Conservation (phyloP, 805 yeast genomes). For the Candida namnaoensis region DNA sequence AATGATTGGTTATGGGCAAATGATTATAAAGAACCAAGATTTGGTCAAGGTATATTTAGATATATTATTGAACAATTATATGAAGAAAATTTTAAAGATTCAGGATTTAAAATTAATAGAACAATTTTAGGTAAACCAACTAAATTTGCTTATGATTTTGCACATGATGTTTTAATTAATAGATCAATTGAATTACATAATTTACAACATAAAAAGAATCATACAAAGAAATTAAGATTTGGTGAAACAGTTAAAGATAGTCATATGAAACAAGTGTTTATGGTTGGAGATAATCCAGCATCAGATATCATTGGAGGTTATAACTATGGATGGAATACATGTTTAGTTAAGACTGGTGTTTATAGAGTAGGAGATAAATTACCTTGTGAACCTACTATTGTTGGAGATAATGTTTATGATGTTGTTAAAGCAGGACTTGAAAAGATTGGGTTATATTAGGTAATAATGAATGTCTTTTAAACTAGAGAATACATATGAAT, state of each 20-base stretch:
- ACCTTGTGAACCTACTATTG: conserved; percentile 37
- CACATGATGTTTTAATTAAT: conserved; percentile 55
- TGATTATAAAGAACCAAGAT: conserved; percentile 66
- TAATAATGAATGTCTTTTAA: no score
- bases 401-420: conserved; percentile 40
- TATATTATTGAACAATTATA: conserved; percentile 54
- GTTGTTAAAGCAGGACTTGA: conserved; percentile 33
- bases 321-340: conserved; percentile 79
- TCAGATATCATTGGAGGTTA: conserved; percentile 90
- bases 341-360: conserved; percentile 84
- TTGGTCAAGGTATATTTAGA: conserved; percentile 88
- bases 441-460: neutral
- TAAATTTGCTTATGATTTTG: conserved; percentile 72
- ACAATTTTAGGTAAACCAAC: conserved; percentile 78
- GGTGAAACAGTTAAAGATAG: conserved; percentile 16
- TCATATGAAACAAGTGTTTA: conserved; percentile 61
- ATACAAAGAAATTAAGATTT: conserved; percentile 1
- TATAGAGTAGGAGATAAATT: conserved; percentile 46
- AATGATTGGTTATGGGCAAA: conserved; percentile 87
- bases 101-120: conserved; percentile 38
- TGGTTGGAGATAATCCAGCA: conserved; percentile 97
- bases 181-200: conserved; percentile 21
- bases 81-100: conserved; percentile 29
- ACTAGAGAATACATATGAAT: no score
- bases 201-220: conserved; percentile 1